Evolutionary conservation across 164 flowering plant genomes (phyloP), one percentile per base, ranked within the genome.

Genomic region (Saururus chinensis): DNA sequence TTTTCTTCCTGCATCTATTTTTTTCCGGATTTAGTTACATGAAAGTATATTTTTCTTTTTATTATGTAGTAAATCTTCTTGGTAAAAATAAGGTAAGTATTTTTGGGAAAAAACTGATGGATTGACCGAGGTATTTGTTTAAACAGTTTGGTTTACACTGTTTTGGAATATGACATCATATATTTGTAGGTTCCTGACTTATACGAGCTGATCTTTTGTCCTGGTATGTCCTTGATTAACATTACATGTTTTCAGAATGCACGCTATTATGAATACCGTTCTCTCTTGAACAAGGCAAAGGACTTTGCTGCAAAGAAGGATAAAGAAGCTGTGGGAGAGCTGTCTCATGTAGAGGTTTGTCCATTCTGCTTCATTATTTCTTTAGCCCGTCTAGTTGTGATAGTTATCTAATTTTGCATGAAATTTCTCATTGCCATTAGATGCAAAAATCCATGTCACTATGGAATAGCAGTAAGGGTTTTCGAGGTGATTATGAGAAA

Each of bases 401-500:
- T 4, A 19, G 25, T 19, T 52, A 20, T 5, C 22, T 40, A 5
- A 40, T 40, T 11, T 26, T 52, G 41, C 19, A 10, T 48, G 2
- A 12, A 8, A 16, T 22, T 16, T 55, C 45, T 17, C 17, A 63
- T 40, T 59, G 51, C 59, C 45, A 16, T 58, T 68, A 92, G 98
- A 79, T 78, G 57, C 90, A 89, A 70, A 82, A 83, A 20, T 88
- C 84, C 70, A 78, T 89, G 80, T 70, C 86, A 35, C 77, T 63
- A n/a, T 89, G 92, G 92, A 79, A 67, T 63, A 68, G 76, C 49
- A 74, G 60, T 51, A 92, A 92, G 76, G 78, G 79, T 11, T 79
- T 89, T 60, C 77, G 98, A 70, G 89, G 79, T 67, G 95, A 89
- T 73, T 93, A 93, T 67, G 87, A 82, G 73, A 84, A 68, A 69